Evolutionary conservation across 768 basidiomycete genomes (phyloP), one percentile per base, ranked within the genome.

Genomic region (Imleria badia): DNA sequence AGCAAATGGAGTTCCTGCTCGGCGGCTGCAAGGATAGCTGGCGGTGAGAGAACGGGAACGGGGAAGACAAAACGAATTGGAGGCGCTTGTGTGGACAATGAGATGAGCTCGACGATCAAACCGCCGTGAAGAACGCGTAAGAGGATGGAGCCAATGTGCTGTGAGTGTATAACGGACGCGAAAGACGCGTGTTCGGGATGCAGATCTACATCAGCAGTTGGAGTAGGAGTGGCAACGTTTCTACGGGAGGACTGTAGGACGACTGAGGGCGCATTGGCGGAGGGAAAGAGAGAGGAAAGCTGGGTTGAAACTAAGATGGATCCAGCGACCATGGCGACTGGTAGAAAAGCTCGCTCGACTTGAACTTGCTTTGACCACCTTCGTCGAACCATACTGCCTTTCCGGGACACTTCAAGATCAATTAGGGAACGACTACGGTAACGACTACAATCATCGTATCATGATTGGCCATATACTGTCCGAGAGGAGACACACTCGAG

Each of bases 1-100:
- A 93, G 65, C n/a, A 95, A 68, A 64, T 91, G 87, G 11, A 94
- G 69, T 71, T 77, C 81, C 33, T 71, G 64, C 14, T 70, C 62
- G 6, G 70, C 64, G 48, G 70, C 76, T 17, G 84, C 66, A 62
- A 88, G 81, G 47, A 93, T 65, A 20, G 84, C 79, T 3, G 92
- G 91, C 45, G 78, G 73, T 13, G 85, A 77, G 26, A 90, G 69
- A 46, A 94, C 70, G 35, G 80, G 65, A 11, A 87, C 82, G 35
- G 91, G 90, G 61, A 92, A 91, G 59, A 89, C 77, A 67, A 94
- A 83, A 53, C 90, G 84, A 58, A 93, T 79, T 17, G 91, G 84
- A 31, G 80, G 75, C 3, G 85, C 74, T 59, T 82, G 75, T 2
- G 80, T 78, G 6, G 88, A 82, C 42, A 92, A 74, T n/a, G 91